Evolutionary conservation across 2,329 filamentous ascomycete species (phyloP), one percentile per base, ranked within the genome.

Genomic region (Fusarium multiceps): DNA sequence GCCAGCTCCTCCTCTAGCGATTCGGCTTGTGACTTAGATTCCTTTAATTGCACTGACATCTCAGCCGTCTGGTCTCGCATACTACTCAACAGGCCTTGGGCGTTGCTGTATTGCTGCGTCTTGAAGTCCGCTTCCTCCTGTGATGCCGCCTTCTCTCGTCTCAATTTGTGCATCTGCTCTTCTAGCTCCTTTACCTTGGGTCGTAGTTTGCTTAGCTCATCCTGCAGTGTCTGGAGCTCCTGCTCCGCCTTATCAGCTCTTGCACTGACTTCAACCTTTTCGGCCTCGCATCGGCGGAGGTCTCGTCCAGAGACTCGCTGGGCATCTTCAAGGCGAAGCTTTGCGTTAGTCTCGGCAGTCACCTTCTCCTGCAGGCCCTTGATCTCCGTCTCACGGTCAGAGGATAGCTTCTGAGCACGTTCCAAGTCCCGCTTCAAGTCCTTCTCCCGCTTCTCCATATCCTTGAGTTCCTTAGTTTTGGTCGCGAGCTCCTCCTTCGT

Each of bases 51-150:
- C 71, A 93, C 92, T 7, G 90, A 90, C 75, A 98, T 87, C 82
- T 99, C 96, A 3, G 92, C 88, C 1, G 91, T 92, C 82, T 98
- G 94, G 74, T 98, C 94, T 65, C 94, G 92, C 93, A 98, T 96
- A 77, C 93, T 97, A 74, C 90, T 91, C 78, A 98, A 89, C 16
- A 98, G 82, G 53, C 91, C 92, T 78, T 98, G 93, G 0, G 93
- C 92, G 71, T 90, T 97, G 55, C 88, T 88, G 75, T 97, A 94
- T 79, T 98, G 93, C 41, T 93, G 92, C 4, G 89, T 87, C 83
- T 96, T 97, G 63, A 97, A 86, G 57, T 94, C 89, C 1, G 92
- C 87, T 73, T 98, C 94, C 71, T 97, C 93, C 43, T 90, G 88
- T 21, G 94, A 82, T 20, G 85, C 84, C 8, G 85, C 85, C 32